These are phyloP conservation scores for Lactarius trivialis DNA, from an alignment of 768 basidiomycete genomes.

Conservation along the genomic window DNA sequence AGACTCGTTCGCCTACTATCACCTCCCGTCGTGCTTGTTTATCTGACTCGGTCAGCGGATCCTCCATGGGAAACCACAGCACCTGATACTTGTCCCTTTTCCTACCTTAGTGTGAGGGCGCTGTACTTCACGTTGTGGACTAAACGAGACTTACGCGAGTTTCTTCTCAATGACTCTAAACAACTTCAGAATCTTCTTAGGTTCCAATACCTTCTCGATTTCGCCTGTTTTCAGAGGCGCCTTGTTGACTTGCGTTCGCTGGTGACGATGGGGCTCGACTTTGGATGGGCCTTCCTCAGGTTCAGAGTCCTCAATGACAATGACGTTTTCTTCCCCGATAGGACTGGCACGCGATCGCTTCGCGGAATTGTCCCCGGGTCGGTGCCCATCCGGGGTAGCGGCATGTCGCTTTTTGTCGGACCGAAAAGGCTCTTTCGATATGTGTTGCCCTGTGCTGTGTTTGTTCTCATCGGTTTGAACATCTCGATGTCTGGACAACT, in stretches of 20 bases:
- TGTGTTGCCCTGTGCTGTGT: background rate
- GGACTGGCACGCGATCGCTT: conserved; percentile 20
- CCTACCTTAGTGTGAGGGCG: conserved; percentile 32
- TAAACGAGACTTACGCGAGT: conserved; percentile 36
- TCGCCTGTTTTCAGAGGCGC: background rate
- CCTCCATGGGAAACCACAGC: conserved; percentile 69
- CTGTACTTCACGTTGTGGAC: background rate
- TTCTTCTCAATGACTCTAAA: conserved; percentile 43
- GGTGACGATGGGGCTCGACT: background rate
- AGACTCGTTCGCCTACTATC: conserved; percentile 41
- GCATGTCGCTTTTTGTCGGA: conserved; percentile 5
- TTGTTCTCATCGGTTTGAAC: background rate
- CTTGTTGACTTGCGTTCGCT: background rate
- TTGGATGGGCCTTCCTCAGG: background rate
- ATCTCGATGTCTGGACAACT: background rate
- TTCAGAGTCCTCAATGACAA: conserved; percentile 30
- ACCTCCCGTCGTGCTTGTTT: conserved; percentile 45
- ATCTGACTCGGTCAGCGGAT: conserved; percentile 52
- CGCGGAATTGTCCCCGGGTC: background rate
- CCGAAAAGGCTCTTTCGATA: conserved; percentile 1
- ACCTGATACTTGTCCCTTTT: conserved; percentile 67
- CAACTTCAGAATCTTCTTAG: conserved; percentile 34
- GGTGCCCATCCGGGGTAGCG: background rate
- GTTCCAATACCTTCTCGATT: conserved; percentile 25
- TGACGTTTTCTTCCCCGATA: conserved; percentile 17